Percentiles rank a stretch among this genome's conserved stretches.
These are phyloP conservation scores for Leccinum subgranulosum DNA, from an alignment of 768 basidiomycete genomes.

Conservation along the genomic window DNA sequence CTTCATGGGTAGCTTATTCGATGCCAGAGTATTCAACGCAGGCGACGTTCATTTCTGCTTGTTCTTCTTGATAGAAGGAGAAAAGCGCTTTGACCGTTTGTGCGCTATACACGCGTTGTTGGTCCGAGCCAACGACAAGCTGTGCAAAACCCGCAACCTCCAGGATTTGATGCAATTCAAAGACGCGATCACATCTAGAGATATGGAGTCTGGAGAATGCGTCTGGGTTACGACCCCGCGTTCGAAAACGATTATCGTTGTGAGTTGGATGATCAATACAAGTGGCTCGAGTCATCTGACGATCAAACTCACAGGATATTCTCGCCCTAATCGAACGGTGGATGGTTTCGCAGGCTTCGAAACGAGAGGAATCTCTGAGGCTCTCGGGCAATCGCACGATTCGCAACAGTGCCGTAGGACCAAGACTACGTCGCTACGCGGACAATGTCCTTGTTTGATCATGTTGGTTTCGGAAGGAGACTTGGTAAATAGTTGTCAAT, in stretches of 20 bases:
- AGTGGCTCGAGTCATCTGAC: neutral
- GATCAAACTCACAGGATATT: slow-evolving; percentile 23
- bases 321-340: slow-evolving; percentile 26
- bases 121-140: slow-evolving; percentile 29
- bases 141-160: slow-evolving; percentile 28
- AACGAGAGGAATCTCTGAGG: slow-evolving; percentile 12
- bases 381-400: neutral
- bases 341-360: slow-evolving; percentile 17
- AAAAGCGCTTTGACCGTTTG: slow-evolving; percentile 24
- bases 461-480: slow-evolving; percentile 13
- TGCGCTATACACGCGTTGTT: slow-evolving; percentile 36
- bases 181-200: slow-evolving; percentile 8
- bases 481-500: slow-evolving; percentile 17
- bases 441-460: slow-evolving; percentile 3
- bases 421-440: slow-evolving; percentile 23
- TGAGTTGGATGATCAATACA: slow-evolving; percentile 7
- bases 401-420: slow-evolving; percentile 22
- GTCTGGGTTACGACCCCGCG: slow-evolving; percentile 19
- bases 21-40: slow-evolving; percentile 17
- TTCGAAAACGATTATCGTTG: slow-evolving; percentile 17
- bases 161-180: slow-evolving; percentile 19
- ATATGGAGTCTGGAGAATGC: slow-evolving; percentile 14
- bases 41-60: slow-evolving; percentile 33
- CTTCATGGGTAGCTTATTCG: slow-evolving; percentile 33
- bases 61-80: slow-evolving; percentile 18